phyloP scores from a whole-genome alignment of 306 rosid species.

The Dalbergia cultrata region DNA sequence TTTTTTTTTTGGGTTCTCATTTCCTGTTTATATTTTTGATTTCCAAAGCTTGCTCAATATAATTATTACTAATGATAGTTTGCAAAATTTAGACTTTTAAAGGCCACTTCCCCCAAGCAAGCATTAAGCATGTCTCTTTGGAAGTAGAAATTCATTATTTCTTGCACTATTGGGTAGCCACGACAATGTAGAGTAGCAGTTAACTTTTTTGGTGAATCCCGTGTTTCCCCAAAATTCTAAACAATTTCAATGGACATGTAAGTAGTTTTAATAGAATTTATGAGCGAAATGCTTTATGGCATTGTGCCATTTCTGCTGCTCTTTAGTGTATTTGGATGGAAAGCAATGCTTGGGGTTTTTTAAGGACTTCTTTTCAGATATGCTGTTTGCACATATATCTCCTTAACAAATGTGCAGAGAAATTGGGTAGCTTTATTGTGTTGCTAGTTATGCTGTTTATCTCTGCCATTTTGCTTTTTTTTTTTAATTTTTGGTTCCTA shows the following conservation, averaged over 20 bases:
- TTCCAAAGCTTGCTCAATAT: slow-evolving; percentile 5
- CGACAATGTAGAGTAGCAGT: background rate
- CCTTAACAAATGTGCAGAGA: background rate
- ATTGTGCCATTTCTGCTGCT: slow-evolving; percentile 2
- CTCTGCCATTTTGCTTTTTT: background rate
- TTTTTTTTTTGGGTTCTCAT: background rate
- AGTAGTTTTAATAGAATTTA: background rate
- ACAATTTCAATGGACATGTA: background rate
- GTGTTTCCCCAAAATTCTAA: background rate
- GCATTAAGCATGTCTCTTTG: background rate
- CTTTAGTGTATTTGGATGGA: background rate
- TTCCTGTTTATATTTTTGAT: slow-evolving; percentile 20
- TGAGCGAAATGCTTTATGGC: slow-evolving; percentile 5
- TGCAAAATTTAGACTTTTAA: background rate
- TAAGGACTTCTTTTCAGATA: background rate
- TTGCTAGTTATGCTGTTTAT: background rate
- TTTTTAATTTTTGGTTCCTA: too few species aligned
- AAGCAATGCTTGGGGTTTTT: background rate
- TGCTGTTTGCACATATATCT: slow-evolving; percentile 1
- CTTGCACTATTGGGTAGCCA: background rate
- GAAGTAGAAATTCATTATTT: background rate
- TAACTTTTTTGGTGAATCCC: background rate
- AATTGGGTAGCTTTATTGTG: background rate
- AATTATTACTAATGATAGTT: background rate
- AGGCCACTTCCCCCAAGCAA: background rate